Conservation (phyloP, 2,329 filamentous ascomycete genomes). For the Spiromastix sp. region DNA sequence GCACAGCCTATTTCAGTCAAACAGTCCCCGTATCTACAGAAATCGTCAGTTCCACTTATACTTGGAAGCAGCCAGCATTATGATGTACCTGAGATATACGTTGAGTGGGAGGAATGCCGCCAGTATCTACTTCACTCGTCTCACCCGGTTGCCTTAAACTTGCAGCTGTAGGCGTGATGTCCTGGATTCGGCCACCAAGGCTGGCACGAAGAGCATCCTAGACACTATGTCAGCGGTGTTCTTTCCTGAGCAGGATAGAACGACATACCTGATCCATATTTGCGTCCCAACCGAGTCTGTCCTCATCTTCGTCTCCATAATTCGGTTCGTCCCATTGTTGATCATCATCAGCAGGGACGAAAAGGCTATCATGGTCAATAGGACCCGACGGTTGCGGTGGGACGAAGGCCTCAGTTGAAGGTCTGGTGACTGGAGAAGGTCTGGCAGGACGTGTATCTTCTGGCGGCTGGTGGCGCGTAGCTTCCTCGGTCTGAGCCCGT, state of each 20-base stretch:
- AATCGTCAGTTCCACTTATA: slow-evolving; percentile 17
- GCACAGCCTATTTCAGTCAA: slow-evolving; percentile 32
- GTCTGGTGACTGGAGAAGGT: slow-evolving; percentile 22
- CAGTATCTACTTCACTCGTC: slow-evolving; percentile 2
- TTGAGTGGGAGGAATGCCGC: slow-evolving; percentile 35
- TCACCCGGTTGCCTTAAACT: slow-evolving; percentile 2
- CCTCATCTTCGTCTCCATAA: slow-evolving; percentile 44
- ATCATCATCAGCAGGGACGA: slow-evolving; percentile 50
- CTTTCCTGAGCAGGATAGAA: slow-evolving; percentile 2
- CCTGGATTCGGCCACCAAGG: slow-evolving; percentile 21
- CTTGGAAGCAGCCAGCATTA: no score
- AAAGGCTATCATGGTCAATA: slow-evolving; percentile 48
- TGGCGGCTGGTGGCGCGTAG: slow-evolving; percentile 8
- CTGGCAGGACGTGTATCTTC: slow-evolving; percentile 13
- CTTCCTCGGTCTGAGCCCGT: slow-evolving; percentile 6
- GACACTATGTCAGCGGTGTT: slow-evolving; percentile 1
- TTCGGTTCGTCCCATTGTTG: slow-evolving; percentile 50
- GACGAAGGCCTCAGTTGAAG: slow-evolving; percentile 14
- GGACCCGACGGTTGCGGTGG: slow-evolving; percentile 23
- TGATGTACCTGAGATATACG: slow-evolving; percentile 35
- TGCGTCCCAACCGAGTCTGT: slow-evolving; percentile 53
- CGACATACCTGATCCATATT: slow-evolving; percentile 39
- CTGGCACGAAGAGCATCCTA: slow-evolving; percentile 23
- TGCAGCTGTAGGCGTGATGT: slow-evolving; percentile 21
- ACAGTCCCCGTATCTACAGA: slow-evolving; percentile 26